Evolutionary conservation across 371 early-diverging fungal species (phyloP), one percentile per base, ranked within the genome.

Genomic region (Actinomucor elegans): DNA sequence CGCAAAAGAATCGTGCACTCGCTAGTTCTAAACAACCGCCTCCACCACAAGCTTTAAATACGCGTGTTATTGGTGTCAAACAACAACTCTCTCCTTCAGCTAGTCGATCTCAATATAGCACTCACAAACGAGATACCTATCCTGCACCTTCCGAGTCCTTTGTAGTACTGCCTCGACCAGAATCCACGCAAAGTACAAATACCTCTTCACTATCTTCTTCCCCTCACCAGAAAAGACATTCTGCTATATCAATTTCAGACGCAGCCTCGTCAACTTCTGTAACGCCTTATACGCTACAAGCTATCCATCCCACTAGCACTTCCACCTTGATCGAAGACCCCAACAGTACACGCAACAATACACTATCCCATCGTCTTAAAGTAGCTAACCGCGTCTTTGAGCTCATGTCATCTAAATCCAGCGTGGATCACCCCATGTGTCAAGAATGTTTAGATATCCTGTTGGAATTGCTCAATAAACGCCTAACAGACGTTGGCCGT

Each of bases 351-450:
- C 57, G 75, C n/a, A 73, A 73, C 38, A 73, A 71, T 42, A 73
- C 67, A 38, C 44, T 85, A 41, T 71, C 80, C 21, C 75, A 84
- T 55, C 73, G 86, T 9, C 71, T 89, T 11, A 80, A 82, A 50
- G 81, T 87, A 0, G 84, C 87, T 3, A 81, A 71, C 41, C 79
- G 82, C 20, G 60, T 91, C 17, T 89, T 89, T 69, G 86, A 87
- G 40, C 51, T 89, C 49, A 83, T 89, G 74, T 85, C 86, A 0
- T 77, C 81, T 4, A 79, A 80, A 54, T 83, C 89, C 3, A 83
- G 86, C 33, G 80, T 87, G 3, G 87, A 89, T 55, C 94, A 94
- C 53, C 94, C 94, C 10, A 78, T 94, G 66, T 96, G 97, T 64
- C 86, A 88, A 48, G 93, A 91, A 42, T 96, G 97, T 55, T 88